Evolutionary conservation across 192 early-diverging fungal species (phyloP), one percentile per base, ranked within the genome.

Genomic region (Coemansia sp.): DNA sequence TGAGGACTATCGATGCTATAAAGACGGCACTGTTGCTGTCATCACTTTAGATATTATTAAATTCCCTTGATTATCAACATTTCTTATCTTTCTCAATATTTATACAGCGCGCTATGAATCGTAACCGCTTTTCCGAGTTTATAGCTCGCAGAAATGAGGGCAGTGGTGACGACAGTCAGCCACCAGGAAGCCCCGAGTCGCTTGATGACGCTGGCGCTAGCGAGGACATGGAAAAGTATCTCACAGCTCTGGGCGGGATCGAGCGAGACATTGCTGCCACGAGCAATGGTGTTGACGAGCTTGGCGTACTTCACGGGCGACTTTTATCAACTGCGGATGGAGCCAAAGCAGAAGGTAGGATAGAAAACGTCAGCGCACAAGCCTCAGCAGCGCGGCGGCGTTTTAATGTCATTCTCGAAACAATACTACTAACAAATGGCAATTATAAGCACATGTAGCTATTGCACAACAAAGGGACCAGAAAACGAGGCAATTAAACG

Each of bases 301-400:
- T 83, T 34, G 69, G 76, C 18, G 73, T 62, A 6, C 57, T 83
- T 9, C 81, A 83, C 58, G 73, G 74, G 12, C 65, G 50, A 1
- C 76, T 83, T 34, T 70, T 83, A 12, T 79, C 76, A 8, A 79
- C 76, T 0, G 72, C 81, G 3, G 81, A 83, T 55, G 81, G 81
- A 4, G 68, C 73, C 49, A 75, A 75, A 34, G 68, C 81, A n/a
- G 81, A 83, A 73, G 72, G 81, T 83, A 77, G 60, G 47, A 22
- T 44, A 16, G 11, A 15, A 18, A 29, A 1, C 20, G 9, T 20
- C n/a, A 50, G 9, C 49, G 0, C 20, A 22, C 46, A 1, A 50
- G 20, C 49, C n/a, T 27, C 5, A 3, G 49, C 49, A 50, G 20
- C 7, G 50, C 20, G 20, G 8, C 50, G 10, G 50, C 22, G 41